Base-by-base conservation (phyloP, 306 rosid species). In the Canavalia ensiformis region DNA sequence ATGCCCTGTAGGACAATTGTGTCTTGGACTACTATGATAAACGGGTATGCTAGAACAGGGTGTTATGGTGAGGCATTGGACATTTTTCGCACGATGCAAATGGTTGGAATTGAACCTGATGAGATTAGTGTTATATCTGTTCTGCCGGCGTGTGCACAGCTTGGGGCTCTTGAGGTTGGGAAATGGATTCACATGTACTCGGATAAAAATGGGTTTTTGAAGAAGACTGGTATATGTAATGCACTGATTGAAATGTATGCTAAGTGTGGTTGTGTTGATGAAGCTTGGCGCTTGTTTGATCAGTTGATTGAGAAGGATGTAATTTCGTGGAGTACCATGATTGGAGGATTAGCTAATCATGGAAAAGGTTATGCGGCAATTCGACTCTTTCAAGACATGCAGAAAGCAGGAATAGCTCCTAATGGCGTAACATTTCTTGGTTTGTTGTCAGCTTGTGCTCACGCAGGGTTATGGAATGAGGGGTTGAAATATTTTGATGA, bases 241-340 rank as follows among this genome's bases (percentile, higher is more conserved):
- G 97, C 98, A 31, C 73, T 95, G 70, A 73, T 90, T 80, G 97
- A 93, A 85, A 90, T 95, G 97, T 93, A 93, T 76, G 87, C 90
- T 0, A 93, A 93, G 84, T 91, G 97, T 29, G 98, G 97, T 28
- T 85, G 97, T 57, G 75, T 95, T 10, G 90, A 87, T 68, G 78
- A 85, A 58, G 95, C 98, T 67, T 30, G 83, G 87, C 54, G 80
- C 29, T 73, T 95, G 90, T 93, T 91, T 80, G 56, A 84, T 78
- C 79, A 76, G 72, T 73, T 88, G 89, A 52, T 69, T 6, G 78
- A 79, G 56, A 89, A 86, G 89, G 95, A 88, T 82, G 92, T 93
- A 68, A 85, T 95, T 69, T 90, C 97, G 72, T 93, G 99, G 97
- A 95, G 94, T 75, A 93, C 92, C 18, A 83, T 93, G 93, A 89